Evolutionary conservation across 2,329 filamentous ascomycete species (phyloP).

Genomic region (Arthrobotrys sinensis): DNA sequence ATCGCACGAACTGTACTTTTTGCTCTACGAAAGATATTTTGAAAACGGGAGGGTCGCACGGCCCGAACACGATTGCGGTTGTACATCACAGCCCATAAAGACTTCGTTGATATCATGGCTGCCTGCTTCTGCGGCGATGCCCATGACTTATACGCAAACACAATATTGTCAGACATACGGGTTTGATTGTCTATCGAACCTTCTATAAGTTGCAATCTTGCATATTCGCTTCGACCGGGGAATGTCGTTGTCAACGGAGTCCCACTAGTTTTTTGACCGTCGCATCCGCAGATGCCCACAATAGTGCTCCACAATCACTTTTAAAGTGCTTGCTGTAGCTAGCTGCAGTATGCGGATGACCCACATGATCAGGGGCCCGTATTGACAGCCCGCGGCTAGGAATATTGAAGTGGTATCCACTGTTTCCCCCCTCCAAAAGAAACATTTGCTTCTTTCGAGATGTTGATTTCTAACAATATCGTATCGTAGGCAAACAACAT

Average conservation of each 20-base stretch:
- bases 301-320: slow-evolving; percentile 7
- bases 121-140: slow-evolving; percentile 28
- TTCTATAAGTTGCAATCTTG: slow-evolving; percentile 57
- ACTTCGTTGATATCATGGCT: slow-evolving; percentile 9
- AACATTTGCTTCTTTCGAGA: slow-evolving; percentile 44
- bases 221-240: slow-evolving; percentile 45
- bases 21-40: not conserved
- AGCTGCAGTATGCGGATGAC: slow-evolving; percentile 39
- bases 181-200: slow-evolving; percentile 35
- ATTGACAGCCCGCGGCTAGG: slow-evolving; percentile 19
- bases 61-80: slow-evolving; percentile 16
- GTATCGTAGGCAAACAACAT: slow-evolving; percentile 43
- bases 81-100: not conserved
- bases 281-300: slow-evolving; percentile 14
- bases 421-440: slow-evolving; percentile 11
- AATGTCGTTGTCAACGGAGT: slow-evolving; percentile 32
- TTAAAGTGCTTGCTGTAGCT: slow-evolving; percentile 28
- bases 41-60: not conserved
- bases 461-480: slow-evolving; percentile 16
- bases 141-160: slow-evolving; percentile 4
- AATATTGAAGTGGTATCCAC: slow-evolving; percentile 31
- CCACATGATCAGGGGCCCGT: slow-evolving; percentile 49
- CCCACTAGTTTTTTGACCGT: slow-evolving; percentile 28
- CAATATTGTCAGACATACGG: slow-evolving; percentile 21
- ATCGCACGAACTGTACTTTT: not conserved